Base-by-base conservation (phyloP, 2,329 filamentous ascomycete genomes). In the Colletotrichum zoysiae region DNA sequence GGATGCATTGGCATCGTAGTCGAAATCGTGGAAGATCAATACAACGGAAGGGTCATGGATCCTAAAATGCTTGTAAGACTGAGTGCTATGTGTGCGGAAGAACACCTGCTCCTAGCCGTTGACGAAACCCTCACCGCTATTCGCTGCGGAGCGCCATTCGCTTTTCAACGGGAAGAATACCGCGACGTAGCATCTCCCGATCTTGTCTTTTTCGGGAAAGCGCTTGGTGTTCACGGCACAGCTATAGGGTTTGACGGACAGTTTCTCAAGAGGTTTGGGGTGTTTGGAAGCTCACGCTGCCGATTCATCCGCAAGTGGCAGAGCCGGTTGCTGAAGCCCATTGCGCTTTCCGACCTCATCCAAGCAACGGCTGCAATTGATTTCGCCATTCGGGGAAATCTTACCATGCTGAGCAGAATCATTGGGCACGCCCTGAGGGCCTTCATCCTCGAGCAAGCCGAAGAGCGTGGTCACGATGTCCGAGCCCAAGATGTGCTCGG, bases 101-200 rank as follows among this genome's bases (percentile, higher is more conserved):
- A 75, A 56, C 56, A 67, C 1, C 55, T 77, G 2, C 63, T 77
- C 8, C 68, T 77, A 16, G 73, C 74, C 26, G 71, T 75, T 2
- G 76, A 77, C 42, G 75, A 77, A 71, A 77, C 74, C 1, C 74
- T 76, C 48, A 76, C 76, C 2, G 76, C 76, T 0, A 74, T 77
- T 55, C 72, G 76, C 1, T 77, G 76, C 12, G 76, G 76, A 59
- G 71, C 75, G 12, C 78, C 77, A 23, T 81, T 81, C 68, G 30
- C 74, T 6, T 77, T 77, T 48, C 76, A 76, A 65, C 60, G 76
- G 20, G 74, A 74, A 20, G 76, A 77, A 44, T 77, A 77, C 56
- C 63, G 63, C 9, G 46, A 65, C 1, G 4, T 69, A 2, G 70
- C 63, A 11, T 57, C 57, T 8, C 76, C 76, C 0, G 76, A 77